Evolutionary conservation across 805 yeast genomes (phyloP), one percentile per base, ranked within the genome.

Genomic region (Wickerhamiella sergipiensis): DNA sequence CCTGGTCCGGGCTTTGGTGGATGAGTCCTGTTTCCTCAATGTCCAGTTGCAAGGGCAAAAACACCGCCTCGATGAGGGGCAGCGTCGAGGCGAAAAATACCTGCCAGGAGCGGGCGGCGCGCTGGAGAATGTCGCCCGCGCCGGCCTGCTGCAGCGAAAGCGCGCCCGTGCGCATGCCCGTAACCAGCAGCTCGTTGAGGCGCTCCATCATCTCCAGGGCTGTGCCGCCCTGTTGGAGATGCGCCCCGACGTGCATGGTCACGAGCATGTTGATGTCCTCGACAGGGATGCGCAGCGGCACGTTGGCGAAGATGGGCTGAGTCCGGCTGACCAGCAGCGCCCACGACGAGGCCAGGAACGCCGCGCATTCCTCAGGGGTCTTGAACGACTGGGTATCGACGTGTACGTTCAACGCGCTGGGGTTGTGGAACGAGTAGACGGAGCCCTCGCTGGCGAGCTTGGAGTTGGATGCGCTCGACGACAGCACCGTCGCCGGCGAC

Each of bases 11-110:
- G n/a, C 59, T 52, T 46, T 49, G 49, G 24, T 68, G 52, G 19
- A 69, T 65, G 45, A 68, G 69, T 3, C 76, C 75, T 1, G 61
- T 64, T 5, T 74, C 78, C 39, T 70, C 72, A 47, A 76, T 63
- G 50, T 75, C 80, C 18, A 67, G 59, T 51, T 78, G 80, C 21
- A 83, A 59, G 0, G 89, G 89, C 33, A 80, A 56, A 46, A 83
- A 73, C 0, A 79, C 73, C 0, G 83, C 83, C 53, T 79, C 75
- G 18, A 81, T 65, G 58, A 79, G 79, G 49, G 78, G 79, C 48
- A 76, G 71, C 1, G 79, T 72, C 39, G 74, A 71, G n/a, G 69
- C 68, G 55, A 74, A 76, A 60, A 81, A 82, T 23, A 66, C 66
- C 17, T 71, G 72, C 88, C 88, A 82, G 2, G 78, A 68, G 1